phyloP scores from a whole-genome alignment of 2,329 filamentous ascomycete species.

The Drechslerella coelobrocha region DNA sequence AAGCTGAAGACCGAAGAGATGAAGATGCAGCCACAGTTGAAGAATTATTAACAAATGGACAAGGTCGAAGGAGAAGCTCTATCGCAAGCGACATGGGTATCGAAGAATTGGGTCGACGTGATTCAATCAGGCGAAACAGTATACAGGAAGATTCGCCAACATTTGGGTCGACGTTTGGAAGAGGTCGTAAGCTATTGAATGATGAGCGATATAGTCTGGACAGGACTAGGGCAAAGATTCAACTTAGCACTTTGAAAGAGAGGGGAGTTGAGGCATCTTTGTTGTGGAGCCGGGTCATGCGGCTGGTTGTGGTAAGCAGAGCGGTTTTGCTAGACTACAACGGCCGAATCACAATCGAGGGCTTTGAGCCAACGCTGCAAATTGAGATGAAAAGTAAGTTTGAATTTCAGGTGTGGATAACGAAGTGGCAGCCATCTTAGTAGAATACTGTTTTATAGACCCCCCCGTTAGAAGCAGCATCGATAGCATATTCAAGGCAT shows the following conservation, averaged over 20 bases:
- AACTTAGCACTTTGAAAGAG: conserved; percentile 37
- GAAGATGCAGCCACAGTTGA: conserved; percentile 35
- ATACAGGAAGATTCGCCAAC: conserved; percentile 22
- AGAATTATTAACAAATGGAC: conserved; percentile 36
- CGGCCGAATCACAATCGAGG: conserved; percentile 26
- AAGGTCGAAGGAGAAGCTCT: conserved; percentile 35
- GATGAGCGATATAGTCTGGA: conserved; percentile 41
- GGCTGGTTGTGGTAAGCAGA: conserved; percentile 40
- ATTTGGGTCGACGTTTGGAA: background rate
- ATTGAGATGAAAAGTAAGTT: conserved; percentile 30
- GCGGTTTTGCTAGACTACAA: conserved; percentile 35
- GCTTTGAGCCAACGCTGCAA: conserved; percentile 20
- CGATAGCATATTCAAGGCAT: conserved; percentile 16
- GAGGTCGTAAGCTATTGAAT: conserved; percentile 23
- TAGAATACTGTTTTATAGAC: conserved; percentile 3
- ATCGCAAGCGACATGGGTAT: conserved; percentile 21
- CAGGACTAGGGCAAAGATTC: conserved; percentile 36
- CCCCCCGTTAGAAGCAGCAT: conserved; percentile 15
- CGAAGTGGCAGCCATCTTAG: background rate
- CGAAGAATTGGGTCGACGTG: conserved; percentile 24
- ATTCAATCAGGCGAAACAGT: conserved; percentile 20
- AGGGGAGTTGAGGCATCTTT: conserved; percentile 40
- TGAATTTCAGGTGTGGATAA: too few species aligned
- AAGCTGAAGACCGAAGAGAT: conserved; percentile 39
- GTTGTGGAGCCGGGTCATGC: conserved; percentile 41